A percentile compares a stretch with the other conserved stretches of the same genome.
Conservation (phyloP, 192 early-diverging fungal genomes). For the Gamsiella multidivaricata region DNA sequence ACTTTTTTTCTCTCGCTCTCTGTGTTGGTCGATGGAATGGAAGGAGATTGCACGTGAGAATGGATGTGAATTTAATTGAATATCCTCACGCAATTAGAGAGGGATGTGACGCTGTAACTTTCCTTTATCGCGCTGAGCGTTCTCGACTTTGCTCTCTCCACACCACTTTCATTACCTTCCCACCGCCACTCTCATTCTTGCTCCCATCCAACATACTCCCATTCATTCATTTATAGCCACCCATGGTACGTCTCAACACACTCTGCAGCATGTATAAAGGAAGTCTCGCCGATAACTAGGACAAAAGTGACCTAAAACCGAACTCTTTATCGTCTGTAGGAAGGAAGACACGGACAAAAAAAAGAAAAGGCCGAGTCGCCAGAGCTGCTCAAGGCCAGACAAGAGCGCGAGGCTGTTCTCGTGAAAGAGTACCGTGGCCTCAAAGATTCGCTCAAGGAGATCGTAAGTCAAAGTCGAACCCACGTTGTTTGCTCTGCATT, state of each 20-base stretch:
- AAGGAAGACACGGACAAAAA: constrained; percentile 40
- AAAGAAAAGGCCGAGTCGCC: constrained; percentile 34
- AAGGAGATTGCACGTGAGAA: constrained; percentile 15
- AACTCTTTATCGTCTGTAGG: constrained; percentile 12
- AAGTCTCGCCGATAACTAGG: neutral
- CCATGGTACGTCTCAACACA: neutral
- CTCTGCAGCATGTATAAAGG: too few relatives aligned
- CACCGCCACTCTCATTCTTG: too few relatives aligned
- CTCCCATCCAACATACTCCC: neutral
- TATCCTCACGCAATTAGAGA: neutral
- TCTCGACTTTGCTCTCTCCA: neutral
- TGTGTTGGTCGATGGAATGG: neutral
- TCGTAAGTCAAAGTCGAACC: too few relatives aligned
- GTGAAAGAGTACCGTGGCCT: constrained; percentile 30
- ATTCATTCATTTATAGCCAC: neutral
- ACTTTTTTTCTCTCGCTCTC: neutral
- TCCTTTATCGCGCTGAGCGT: neutral
- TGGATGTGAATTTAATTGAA: neutral
- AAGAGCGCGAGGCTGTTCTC: constrained; percentile 29
- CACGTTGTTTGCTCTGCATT: too few relatives aligned
- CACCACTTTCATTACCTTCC: neutral
- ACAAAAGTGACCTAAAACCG: too few relatives aligned
- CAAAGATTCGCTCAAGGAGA: constrained; percentile 37
- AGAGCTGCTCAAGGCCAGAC: constrained; percentile 34
- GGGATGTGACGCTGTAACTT: too few relatives aligned